These are phyloP conservation scores for Podospora pseudopauciseta DNA, from an alignment of 495 filamentous ascomycete genomes.

Conservation along the genomic window DNA sequence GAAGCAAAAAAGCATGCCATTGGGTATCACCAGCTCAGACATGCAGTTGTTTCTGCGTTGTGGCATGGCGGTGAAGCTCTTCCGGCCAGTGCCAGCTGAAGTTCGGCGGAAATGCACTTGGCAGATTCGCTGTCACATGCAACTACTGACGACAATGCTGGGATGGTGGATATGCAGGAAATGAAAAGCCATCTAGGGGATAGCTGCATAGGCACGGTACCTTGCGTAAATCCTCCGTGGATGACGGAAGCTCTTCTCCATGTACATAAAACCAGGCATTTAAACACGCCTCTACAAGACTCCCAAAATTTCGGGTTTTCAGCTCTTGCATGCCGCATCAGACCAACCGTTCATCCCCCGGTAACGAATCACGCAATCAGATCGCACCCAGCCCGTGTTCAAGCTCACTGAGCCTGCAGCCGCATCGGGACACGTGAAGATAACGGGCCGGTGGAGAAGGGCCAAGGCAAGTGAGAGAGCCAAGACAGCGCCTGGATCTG, in stretches of 20 bases:
- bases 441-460: slow-evolving; percentile 4
- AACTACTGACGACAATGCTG: background rate
- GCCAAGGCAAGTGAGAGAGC: background rate
- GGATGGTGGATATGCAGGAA: background rate
- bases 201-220: slow-evolving; percentile 4
- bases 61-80: slow-evolving; percentile 2
- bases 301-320: background rate
- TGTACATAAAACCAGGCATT: background rate
- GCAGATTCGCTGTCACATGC: slow-evolving; percentile 11
- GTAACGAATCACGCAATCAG: slow-evolving; percentile 9
- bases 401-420: slow-evolving; percentile 2
- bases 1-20: background rate
- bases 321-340: background rate
- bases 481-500: slow-evolving; percentile 2
- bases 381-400: background rate
- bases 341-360: slow-evolving; percentile 5
- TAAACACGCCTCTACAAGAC: background rate
- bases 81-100: background rate
- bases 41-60: background rate
- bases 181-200: background rate
- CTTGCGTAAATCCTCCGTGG: background rate
- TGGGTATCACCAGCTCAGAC: background rate
- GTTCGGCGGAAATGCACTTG: slow-evolving; percentile 1
- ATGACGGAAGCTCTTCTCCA: background rate
- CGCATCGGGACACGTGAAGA: slow-evolving; percentile 11